phyloP scores from a whole-genome alignment of 768 basidiomycete genomes.

The Chalciporus sphaerocephalus region DNA sequence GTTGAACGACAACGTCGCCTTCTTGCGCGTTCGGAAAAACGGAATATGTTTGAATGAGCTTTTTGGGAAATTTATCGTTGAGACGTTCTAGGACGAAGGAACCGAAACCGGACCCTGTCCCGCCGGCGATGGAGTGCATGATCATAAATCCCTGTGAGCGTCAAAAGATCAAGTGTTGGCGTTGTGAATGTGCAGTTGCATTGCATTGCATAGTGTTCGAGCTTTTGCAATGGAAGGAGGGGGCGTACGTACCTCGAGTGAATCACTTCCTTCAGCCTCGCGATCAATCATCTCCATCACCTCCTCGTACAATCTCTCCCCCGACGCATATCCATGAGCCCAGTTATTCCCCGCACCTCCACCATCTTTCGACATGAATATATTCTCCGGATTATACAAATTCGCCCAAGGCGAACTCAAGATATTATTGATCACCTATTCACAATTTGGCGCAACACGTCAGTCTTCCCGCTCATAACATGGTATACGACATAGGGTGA shows the following conservation, averaged over 20 bases:
- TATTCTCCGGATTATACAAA: conserved; percentile 97
- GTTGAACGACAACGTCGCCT: conserved; percentile 96
- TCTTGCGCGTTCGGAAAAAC: conserved; percentile 95
- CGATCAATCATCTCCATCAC: conserved; percentile 99
- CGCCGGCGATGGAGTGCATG: conserved; percentile 98
- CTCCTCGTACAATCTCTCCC: conserved; percentile 91
- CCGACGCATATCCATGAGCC: conserved; percentile 91
- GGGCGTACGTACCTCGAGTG: conserved; percentile 67
- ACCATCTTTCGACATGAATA: conserved; percentile 92
- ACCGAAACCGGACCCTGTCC: conserved; percentile 95
- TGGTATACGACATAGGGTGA: too few species aligned
- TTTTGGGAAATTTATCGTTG: conserved; percentile 98
- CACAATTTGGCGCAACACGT: too few species aligned
- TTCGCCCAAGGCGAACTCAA: conserved; percentile 76
- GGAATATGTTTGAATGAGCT: conserved; percentile 97
- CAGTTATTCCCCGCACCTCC: conserved; percentile 99
- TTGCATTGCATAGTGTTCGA: too few species aligned
- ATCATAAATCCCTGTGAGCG: conserved; percentile 88
- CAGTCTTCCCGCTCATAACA: too few species aligned
- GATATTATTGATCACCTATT: conserved; percentile 94
- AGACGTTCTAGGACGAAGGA: conserved; percentile 96
- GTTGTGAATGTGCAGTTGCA: too few species aligned
- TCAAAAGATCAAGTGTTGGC: too few species aligned
- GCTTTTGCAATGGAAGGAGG: neutral
- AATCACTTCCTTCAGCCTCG: conserved; percentile 97